Conservation (phyloP, 441 rosid species). For the Aleurites moluccanus region DNA sequence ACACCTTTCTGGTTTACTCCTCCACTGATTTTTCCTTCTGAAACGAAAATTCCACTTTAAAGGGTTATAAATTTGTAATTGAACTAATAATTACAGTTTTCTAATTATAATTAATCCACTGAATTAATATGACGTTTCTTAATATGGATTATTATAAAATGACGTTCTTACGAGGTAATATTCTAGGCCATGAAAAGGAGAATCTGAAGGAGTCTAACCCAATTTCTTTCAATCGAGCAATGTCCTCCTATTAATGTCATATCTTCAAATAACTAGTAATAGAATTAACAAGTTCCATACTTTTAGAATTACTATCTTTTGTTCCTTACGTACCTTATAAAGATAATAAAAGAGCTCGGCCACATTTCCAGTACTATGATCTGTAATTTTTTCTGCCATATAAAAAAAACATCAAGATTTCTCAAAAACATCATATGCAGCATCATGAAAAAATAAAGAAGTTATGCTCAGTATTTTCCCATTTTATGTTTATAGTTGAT, state of each 20-base stretch:
- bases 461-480: too few species aligned
- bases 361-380: slow-evolving; percentile 33
- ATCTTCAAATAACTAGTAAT: too few species aligned
- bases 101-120: too few species aligned
- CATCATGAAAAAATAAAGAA: neutral
- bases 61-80: too few species aligned
- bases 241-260: neutral
- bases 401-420: neutral
- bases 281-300: neutral
- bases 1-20: slow-evolving; percentile 54
- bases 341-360: slow-evolving; percentile 36
- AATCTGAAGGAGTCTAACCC: slow-evolving; percentile 31
- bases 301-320: neutral
- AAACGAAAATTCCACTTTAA: too few species aligned
- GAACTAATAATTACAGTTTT: too few species aligned
- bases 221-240: slow-evolving; percentile 25
- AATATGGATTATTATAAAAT: too few species aligned
- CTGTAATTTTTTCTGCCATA: slow-evolving; percentile 32
- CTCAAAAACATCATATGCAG: neutral
- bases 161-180: slow-evolving; percentile 26
- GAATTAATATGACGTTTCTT: too few species aligned
- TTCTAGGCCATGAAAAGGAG: slow-evolving; percentile 33
- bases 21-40: slow-evolving; percentile 44
- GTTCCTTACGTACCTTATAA: slow-evolving; percentile 24
- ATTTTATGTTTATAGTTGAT: too few species aligned